phyloP scores from a whole-genome alignment of 352 stramenopile genomes.

The Paralagenidium karlingii region DNA sequence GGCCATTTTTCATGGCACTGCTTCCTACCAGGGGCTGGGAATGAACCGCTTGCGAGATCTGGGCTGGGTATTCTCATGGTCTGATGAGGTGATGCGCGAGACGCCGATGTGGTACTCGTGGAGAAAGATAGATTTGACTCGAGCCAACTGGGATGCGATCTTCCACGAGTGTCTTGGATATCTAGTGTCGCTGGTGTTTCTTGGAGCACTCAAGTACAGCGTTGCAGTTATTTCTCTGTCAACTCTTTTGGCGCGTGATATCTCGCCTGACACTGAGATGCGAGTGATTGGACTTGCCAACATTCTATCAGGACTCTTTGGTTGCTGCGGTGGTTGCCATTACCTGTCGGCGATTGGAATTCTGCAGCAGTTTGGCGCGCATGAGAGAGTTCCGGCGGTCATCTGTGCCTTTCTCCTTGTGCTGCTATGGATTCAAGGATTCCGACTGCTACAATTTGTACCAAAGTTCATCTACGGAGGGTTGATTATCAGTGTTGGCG shows the following conservation, averaged over 20 bases:
- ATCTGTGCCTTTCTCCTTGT: constrained; percentile 45
- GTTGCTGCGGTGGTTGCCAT: constrained; percentile 63
- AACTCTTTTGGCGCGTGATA: constrained; percentile 63
- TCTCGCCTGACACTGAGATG: constrained; percentile 72
- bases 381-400: constrained; percentile 61
- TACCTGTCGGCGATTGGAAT: constrained; percentile 78
- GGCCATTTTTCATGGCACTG: constrained; percentile 40
- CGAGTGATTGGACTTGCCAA: constrained; percentile 67
- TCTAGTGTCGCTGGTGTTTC: constrained; percentile 53
- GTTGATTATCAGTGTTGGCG: constrained; percentile 50
- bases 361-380: constrained; percentile 73
- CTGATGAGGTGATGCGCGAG: constrained; percentile 31
- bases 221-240: constrained; percentile 69
- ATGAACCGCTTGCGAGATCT: constrained; percentile 18
- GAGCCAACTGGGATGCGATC: constrained; percentile 48
- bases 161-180: constrained; percentile 42
- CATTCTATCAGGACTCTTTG: constrained; percentile 40
- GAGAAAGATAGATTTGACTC: constrained; percentile 42
- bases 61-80: constrained; percentile 60
- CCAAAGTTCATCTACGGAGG: constrained; percentile 78
- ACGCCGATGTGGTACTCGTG: constrained; percentile 75
- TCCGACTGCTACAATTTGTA: constrained; percentile 53
- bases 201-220: constrained; percentile 71
- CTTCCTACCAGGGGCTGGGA: constrained; percentile 8
- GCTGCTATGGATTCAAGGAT: constrained; percentile 46